Percentiles rank a stretch among this genome's conserved stretches.
Evolutionary conservation across 2,329 filamentous ascomycete species (phyloP).

Genomic region (Paraphoma chrysanthemicola): DNA sequence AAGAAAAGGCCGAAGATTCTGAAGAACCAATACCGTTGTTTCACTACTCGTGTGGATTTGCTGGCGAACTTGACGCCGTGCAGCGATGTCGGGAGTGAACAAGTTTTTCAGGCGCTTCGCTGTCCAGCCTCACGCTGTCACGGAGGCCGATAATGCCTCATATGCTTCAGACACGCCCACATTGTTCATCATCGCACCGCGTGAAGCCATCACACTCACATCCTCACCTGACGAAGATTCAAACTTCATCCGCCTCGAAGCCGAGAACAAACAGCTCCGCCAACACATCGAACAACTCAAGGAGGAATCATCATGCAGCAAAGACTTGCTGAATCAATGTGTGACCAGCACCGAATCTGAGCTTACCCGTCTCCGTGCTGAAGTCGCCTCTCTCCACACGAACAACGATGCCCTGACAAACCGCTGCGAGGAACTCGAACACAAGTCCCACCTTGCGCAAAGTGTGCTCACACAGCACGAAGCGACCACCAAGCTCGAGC

Average conservation of each 20-base stretch:
- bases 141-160: too few species aligned
- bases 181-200: neutral
- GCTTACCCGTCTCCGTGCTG: neutral
- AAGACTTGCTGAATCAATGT: neutral
- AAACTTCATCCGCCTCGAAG: neutral
- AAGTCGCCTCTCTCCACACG: neutral
- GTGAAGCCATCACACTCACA: neutral
- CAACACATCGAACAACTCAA: neutral
- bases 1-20: too few species aligned
- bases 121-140: too few species aligned
- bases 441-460: neutral
- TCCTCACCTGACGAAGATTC: neutral
- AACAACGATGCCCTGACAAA: neutral
- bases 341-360: neutral
- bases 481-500: too few species aligned
- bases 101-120: too few species aligned
- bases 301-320: neutral
- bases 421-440: neutral
- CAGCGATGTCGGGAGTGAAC: too few species aligned
- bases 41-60: too few species aligned
- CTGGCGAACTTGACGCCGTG: too few species aligned
- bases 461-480: neutral
- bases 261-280: neutral
- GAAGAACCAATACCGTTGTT: too few species aligned
- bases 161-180: neutral